phyloP scores from a whole-genome alignment of 768 basidiomycete species.

The Sporobolomyces phaffii region DNA sequence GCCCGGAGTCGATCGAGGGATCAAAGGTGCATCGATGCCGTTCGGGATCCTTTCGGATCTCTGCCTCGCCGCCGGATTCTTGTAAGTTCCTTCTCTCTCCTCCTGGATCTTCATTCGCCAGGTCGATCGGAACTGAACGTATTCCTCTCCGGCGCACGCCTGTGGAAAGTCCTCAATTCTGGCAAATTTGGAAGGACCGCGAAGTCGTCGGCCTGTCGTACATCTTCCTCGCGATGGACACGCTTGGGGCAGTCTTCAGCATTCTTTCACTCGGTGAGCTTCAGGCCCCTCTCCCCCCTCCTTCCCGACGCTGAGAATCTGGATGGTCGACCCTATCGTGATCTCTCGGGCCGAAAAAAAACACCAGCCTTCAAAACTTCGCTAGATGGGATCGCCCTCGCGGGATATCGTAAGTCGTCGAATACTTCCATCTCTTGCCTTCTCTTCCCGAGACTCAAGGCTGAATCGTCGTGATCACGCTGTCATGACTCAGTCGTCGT shows the following conservation, averaged over 20 bases:
- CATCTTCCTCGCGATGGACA: slow-evolving; percentile 28
- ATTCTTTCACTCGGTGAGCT: slow-evolving; percentile 25
- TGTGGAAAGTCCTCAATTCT: slow-evolving; percentile 22
- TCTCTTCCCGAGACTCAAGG: background rate
- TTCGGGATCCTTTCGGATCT: slow-evolving; percentile 23
- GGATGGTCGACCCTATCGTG: background rate
- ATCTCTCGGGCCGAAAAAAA: background rate
- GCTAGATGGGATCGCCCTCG: slow-evolving; percentile 21
- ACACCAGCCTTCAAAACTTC: slow-evolving; percentile 19
- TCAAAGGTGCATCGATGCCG: slow-evolving; percentile 5
- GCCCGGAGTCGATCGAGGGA: slow-evolving; percentile 11
- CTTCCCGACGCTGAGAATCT: too few relatives aligned
- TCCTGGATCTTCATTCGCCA: too few relatives aligned
- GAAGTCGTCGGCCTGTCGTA: slow-evolving; percentile 29
- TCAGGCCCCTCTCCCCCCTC: too few relatives aligned
- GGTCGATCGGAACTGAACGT: too few relatives aligned
- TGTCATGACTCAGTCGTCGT: slow-evolving; percentile 10
- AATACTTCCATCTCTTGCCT: too few relatives aligned
- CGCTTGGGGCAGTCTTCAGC: slow-evolving; percentile 32
- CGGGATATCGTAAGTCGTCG: slow-evolving; percentile 26
- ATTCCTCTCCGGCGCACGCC: too few relatives aligned
- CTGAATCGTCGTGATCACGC: background rate
- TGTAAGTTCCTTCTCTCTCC: background rate
- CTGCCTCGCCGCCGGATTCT: slow-evolving; percentile 21
- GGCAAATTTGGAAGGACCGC: slow-evolving; percentile 20